Evolutionary conservation across 805 yeast species (phyloP).

Genomic region (Candida argentea): DNA sequence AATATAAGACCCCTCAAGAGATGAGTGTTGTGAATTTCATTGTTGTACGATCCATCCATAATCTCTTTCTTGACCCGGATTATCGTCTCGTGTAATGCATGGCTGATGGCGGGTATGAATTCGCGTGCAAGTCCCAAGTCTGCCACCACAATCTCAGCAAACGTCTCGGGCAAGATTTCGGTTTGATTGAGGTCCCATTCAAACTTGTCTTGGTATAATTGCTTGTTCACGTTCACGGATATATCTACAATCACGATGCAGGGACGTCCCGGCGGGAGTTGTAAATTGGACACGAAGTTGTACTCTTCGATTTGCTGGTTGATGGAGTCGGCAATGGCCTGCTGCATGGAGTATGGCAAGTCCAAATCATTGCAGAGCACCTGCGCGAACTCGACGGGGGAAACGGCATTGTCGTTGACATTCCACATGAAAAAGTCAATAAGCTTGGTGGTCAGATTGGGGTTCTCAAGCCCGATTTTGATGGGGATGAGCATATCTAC

Average conservation of each 20-base stretch:
- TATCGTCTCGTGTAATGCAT: constrained; percentile 73
- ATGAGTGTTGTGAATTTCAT: constrained; percentile 33
- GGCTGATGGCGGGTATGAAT: constrained; percentile 83
- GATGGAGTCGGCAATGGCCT: constrained; percentile 59
- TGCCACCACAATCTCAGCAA: constrained; percentile 71
- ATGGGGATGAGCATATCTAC: constrained; percentile 54
- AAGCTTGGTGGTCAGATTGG: constrained; percentile 35
- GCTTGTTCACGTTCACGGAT: constrained; percentile 73
- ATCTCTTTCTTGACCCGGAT: constrained; percentile 73
- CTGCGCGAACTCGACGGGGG: constrained; percentile 67
- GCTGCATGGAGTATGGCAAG: constrained; percentile 55
- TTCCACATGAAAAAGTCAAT: constrained; percentile 73
- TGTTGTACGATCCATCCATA: constrained; percentile 44
- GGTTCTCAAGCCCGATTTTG: constrained; percentile 50
- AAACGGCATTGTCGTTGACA: constrained; percentile 47
- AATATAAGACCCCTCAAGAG: constrained; percentile 32
- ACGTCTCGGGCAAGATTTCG: constrained; percentile 65
- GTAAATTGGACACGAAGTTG: constrained; percentile 49
- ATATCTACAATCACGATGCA: constrained; percentile 62
- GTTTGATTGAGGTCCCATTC: constrained; percentile 75
- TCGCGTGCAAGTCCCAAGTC: constrained; percentile 82
- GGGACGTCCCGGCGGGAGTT: constrained; percentile 41
- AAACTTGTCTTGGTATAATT: constrained; percentile 80
- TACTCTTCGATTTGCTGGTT: constrained; percentile 74
- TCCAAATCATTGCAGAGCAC: constrained; percentile 79